Percentiles rank a stretch among this genome's conserved stretches.
These are phyloP conservation scores for Discostella pseudostelligera DNA, from an alignment of 108 stramenopile genomes.

Conservation along the genomic window DNA sequence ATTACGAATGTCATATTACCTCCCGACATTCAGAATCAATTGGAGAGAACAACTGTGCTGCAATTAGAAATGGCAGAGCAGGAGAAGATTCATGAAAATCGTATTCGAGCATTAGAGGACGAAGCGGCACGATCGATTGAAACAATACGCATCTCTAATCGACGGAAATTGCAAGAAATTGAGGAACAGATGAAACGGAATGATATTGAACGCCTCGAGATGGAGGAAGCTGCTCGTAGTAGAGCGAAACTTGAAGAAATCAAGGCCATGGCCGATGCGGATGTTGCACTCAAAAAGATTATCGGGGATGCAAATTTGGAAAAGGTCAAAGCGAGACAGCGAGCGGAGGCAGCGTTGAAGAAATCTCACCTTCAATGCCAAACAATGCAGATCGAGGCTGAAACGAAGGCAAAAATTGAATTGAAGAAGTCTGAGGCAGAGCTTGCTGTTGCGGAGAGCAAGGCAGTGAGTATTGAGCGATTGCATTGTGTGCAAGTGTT, in stretches of 20 bases:
- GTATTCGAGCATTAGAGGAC: constrained; percentile 44
- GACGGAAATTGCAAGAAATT: constrained; percentile 52
- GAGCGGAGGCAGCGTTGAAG: constrained; percentile 50
- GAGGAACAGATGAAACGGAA: constrained; percentile 49
- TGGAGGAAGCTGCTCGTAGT: constrained; percentile 50
- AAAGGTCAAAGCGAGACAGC: constrained; percentile 54
- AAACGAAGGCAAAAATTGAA: constrained; percentile 32
- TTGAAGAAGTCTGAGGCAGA: constrained; percentile 48
- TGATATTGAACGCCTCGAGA: constrained; percentile 54
- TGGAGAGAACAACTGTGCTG: constrained; percentile 52
- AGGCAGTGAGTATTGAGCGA: constrained; percentile 20
- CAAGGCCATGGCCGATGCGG: constrained; percentile 47
- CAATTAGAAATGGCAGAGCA: constrained; percentile 54
- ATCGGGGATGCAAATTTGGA: constrained; percentile 48
- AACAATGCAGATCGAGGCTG: constrained; percentile 42
- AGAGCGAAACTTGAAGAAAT: constrained; percentile 52
- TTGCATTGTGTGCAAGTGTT: neutral
- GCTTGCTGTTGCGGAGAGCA: constrained; percentile 41
- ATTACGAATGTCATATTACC: constrained; percentile 56
- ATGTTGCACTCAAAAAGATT: constrained; percentile 45
- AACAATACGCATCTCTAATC: constrained; percentile 44
- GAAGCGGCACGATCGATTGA: constrained; percentile 49
- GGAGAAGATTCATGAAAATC: constrained; percentile 57
- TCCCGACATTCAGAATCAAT: constrained; percentile 44
- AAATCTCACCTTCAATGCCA: constrained; percentile 52